Conservation (phyloP, 192 early-diverging fungal genomes). For the Backusella morwellensis region DNA sequence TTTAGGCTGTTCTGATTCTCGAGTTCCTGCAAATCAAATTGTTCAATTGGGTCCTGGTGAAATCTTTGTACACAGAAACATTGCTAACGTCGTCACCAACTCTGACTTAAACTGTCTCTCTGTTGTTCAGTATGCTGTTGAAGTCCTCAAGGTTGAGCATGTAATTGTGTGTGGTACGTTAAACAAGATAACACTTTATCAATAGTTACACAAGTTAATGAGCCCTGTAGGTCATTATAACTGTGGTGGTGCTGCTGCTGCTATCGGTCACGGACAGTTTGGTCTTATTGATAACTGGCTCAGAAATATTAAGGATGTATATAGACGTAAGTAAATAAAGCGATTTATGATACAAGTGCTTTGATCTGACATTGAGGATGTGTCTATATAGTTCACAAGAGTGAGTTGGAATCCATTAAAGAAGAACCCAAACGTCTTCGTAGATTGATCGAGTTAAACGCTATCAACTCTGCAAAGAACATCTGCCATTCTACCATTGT, state of each 20-base stretch:
- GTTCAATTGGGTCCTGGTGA: conserved; percentile 73
- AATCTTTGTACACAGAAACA: conserved; percentile 96
- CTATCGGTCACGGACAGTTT: conserved; percentile 54
- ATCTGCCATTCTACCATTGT: conserved; percentile 74
- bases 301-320: conserved; percentile 83
- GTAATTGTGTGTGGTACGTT: conserved; percentile 82
- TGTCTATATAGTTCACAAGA: conserved; percentile 21
- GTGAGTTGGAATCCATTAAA: conserved; percentile 39
- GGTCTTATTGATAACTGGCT: conserved; percentile 93
- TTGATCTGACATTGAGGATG: not conserved
- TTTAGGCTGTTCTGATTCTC: conserved; percentile 88
- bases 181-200: not conserved
- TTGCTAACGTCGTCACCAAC: conserved; percentile 86
- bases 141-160: conserved; percentile 88
- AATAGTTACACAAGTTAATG: not conserved
- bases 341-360: too few species aligned
- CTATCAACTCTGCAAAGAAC: conserved; percentile 64
- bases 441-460: conserved; percentile 73
- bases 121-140: conserved; percentile 93
- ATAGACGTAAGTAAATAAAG: conserved; percentile 50
- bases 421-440: conserved; percentile 44
- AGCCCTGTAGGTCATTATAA: conserved; percentile 51
- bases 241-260: conserved; percentile 71
- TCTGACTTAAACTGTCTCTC: conserved; percentile 80
- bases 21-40: conserved; percentile 83